phyloP scores from a whole-genome alignment of 176 grass and related monocot species.

The Bonia amplexicaulis region DNA sequence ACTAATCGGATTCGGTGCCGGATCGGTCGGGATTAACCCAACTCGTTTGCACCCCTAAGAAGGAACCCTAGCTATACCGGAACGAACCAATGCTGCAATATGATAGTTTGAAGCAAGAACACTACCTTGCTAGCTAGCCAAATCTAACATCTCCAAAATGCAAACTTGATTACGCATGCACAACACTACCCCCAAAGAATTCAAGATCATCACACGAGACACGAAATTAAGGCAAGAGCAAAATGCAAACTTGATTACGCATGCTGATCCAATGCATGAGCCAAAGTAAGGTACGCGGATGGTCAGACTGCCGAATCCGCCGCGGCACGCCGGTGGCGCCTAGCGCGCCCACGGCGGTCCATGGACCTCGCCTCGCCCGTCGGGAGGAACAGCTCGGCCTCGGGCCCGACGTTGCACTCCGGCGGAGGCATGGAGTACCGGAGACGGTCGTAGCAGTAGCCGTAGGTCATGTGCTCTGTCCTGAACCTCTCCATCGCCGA shows the following conservation, averaged over 20 bases:
- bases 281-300: neutral
- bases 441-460: slow-evolving; percentile 28
- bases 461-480: slow-evolving; percentile 20
- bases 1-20: no score
- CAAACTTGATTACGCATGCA: neutral
- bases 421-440: slow-evolving; percentile 6
- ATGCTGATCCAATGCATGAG: neutral
- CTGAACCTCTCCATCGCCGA: slow-evolving; percentile 17
- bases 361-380: neutral
- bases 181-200: neutral
- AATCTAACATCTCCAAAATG: neutral
- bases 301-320: neutral
- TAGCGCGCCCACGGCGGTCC: neutral
- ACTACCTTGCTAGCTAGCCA: neutral
- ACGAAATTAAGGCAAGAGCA: neutral
- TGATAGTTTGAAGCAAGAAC: neutral
- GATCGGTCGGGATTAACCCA: no score
- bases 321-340: neutral
- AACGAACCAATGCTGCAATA: neutral
- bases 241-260: no score
- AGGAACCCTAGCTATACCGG: no score
- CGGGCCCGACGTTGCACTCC: neutral
- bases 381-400: neutral
- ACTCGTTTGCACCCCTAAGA: no score
- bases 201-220: neutral